Conservation (phyloP, 1,284 basidiomycete species). For the Austroboletus niveus region DNA sequence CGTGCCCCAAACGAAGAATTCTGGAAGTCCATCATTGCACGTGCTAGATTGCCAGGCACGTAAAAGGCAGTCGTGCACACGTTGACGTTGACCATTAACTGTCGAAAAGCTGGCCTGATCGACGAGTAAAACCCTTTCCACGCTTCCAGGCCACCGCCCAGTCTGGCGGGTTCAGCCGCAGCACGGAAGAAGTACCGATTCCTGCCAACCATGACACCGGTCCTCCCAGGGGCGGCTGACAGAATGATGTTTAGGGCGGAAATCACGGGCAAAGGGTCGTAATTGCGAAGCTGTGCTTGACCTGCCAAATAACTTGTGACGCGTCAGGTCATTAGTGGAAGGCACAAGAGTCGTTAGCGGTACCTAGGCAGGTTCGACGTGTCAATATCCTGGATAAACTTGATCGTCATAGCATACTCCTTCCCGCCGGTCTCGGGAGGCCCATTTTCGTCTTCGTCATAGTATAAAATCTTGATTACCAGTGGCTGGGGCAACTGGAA, state of each 20-base stretch:
- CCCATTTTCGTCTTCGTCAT: conserved; percentile 62
- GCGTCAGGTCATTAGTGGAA: conserved; percentile 7
- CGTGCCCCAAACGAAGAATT: conserved; percentile 55
- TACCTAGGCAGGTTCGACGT: conserved; percentile 57
- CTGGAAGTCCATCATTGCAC: conserved; percentile 55
- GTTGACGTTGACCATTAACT: conserved; percentile 82
- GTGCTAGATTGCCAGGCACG: conserved; percentile 59
- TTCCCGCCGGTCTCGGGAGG: conserved; percentile 43
- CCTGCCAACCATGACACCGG: conserved; percentile 69
- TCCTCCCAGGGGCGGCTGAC: conserved; percentile 56
- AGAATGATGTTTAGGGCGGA: conserved; percentile 72
- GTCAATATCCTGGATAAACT: conserved; percentile 57
- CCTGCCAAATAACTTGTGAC: conserved; percentile 56
- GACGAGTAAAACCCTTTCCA: conserved; percentile 80
- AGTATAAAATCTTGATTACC: conserved; percentile 53
- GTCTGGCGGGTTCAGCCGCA: conserved; percentile 39
- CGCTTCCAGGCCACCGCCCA: conserved; percentile 70
- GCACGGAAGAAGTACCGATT: conserved; percentile 74
- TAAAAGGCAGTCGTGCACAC: conserved; percentile 82
- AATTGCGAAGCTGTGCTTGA: conserved; percentile 54
- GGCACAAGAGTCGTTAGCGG: background rate
- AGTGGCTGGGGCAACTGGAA: conserved; percentile 57
- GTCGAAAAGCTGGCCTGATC: conserved; percentile 66
- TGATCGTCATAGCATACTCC: conserved; percentile 62
- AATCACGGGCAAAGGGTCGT: conserved; percentile 67